Conservation (phyloP, 108 stramenopile species). For the Cyclotella cryptica region DNA sequence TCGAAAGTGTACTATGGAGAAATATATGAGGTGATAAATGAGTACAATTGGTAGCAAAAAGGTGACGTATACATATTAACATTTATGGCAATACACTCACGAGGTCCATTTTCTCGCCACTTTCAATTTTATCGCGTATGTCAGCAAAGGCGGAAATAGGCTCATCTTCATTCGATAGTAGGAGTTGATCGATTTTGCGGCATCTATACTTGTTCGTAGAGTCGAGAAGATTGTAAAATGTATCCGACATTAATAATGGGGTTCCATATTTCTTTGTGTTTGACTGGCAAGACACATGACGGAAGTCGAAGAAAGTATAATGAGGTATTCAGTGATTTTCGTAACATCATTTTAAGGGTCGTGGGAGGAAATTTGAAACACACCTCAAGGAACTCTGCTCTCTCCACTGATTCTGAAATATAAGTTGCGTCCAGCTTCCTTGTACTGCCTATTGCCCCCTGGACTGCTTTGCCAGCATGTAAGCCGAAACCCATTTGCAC, state of each 20-base stretch:
- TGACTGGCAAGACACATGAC: slow-evolving; percentile 65
- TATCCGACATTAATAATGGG: slow-evolving; percentile 88
- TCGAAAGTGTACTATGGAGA: slow-evolving; percentile 67
- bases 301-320: no score
- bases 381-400: slow-evolving; percentile 65
- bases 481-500: slow-evolving; percentile 95
- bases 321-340: no score
- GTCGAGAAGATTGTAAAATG: slow-evolving; percentile 78
- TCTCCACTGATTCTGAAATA: slow-evolving; percentile 89
- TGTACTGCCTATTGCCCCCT: slow-evolving; percentile 95
- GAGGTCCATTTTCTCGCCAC: slow-evolving; percentile 68
- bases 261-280: slow-evolving; percentile 90
- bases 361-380: background rate
- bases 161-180: slow-evolving; percentile 66
- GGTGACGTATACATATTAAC: background rate
- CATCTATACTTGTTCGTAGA: slow-evolving; percentile 71
- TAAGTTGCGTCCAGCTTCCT: slow-evolving; percentile 96
- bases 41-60: no score
- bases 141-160: slow-evolving; percentile 36
- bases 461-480: slow-evolving; percentile 96
- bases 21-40: background rate
- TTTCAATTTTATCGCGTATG: slow-evolving; percentile 29
- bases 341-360: no score
- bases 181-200: slow-evolving; percentile 80
- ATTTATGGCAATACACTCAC: background rate